Evolutionary conservation across 345 rosid genomes (phyloP), one percentile per base, ranked within the genome.

Genomic region (Punica granatum): DNA sequence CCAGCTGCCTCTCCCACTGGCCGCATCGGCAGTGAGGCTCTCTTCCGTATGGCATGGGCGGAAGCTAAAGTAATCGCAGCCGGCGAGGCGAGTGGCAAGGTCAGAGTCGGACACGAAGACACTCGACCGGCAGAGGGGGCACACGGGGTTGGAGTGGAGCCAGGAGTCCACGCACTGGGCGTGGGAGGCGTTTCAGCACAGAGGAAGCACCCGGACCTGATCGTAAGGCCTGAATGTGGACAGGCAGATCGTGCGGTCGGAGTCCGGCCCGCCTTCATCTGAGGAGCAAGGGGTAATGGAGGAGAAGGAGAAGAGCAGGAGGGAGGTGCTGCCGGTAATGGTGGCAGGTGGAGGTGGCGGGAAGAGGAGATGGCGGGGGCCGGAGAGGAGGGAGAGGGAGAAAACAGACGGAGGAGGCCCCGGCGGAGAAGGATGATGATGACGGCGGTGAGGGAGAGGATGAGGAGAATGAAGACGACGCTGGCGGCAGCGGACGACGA

Each of bases 141-240:
- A 92, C 0, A 96, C 84, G n/a, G 80, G 92, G 70, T 87, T 88
- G 2, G 90, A 77, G 4, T 46, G 58, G 1, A 90, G 85, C 97
- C 98, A 92, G 3, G 85, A 80, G 74, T 90, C 97, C 44, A 92
- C 83, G 74, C 98, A 92, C 5, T 72, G 68, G 0, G 84, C 81
- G 68, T 92, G 98, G 64, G 90, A 92, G 14, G 97, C 98, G 65
- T 92, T 96, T 63, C 92, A 85, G 41, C 97, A 92, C 1, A 92
- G 81, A 5, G 96, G 96, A 2, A 92, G 86, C 3, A 92, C 83
- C 39, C 97, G 92, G 65, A 92, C 88, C 71, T 81, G 93, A 76
- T 92, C 96, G 8, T 84, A 75, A 26, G 79, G 73, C 67, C 85
- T 88, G 66, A 92, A 92, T 35, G 80, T 90, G 18, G 90, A 88